Evolutionary conservation across 441 rosid genomes (phyloP).

Genomic region (Gossypium schwendimanii): DNA sequence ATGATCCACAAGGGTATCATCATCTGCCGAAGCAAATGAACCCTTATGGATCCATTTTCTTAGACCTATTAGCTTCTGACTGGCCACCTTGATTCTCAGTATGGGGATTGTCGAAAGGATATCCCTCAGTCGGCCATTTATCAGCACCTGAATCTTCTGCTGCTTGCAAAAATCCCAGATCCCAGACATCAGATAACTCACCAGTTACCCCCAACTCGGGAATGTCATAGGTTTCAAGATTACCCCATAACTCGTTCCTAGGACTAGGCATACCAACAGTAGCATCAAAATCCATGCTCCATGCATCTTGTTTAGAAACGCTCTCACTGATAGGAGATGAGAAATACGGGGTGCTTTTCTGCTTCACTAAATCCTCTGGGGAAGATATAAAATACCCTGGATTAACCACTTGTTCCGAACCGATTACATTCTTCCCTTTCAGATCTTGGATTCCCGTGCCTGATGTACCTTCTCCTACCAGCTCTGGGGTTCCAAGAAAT

Average conservation of each 20-base stretch:
- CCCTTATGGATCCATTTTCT: slow-evolving; percentile 28
- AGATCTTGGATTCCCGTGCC: slow-evolving; percentile 25
- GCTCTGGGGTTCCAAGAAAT: slow-evolving; percentile 15
- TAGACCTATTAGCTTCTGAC: slow-evolving; percentile 22
- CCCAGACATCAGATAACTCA: slow-evolving; percentile 64
- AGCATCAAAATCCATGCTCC: slow-evolving; percentile 55
- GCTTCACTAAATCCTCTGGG: slow-evolving; percentile 31
- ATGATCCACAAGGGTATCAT: slow-evolving; percentile 19
- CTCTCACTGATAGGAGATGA: slow-evolving; percentile 35
- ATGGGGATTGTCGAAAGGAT: slow-evolving; percentile 18
- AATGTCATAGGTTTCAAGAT: slow-evolving; percentile 32
- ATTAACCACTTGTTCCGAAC: slow-evolving; percentile 28
- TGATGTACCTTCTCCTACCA: slow-evolving; percentile 31
- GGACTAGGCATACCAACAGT: slow-evolving; percentile 38
- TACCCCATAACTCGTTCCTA: slow-evolving; percentile 45
- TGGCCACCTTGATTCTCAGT: slow-evolving; percentile 21
- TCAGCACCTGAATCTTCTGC: slow-evolving; percentile 38
- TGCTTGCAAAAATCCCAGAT: slow-evolving; percentile 37
- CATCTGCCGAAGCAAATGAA: slow-evolving; percentile 14
- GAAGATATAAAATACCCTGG: slow-evolving; percentile 38
- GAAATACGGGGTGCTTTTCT: slow-evolving; percentile 26
- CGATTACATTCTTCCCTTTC: slow-evolving; percentile 41
- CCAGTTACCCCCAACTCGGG: slow-evolving; percentile 40
- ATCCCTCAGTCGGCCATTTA: slow-evolving; percentile 39
- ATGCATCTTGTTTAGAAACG: slow-evolving; percentile 40